These are phyloP conservation scores for Diaporthe vexans DNA, from an alignment of 2,329 filamentous ascomycete species.

Conservation along the genomic window DNA sequence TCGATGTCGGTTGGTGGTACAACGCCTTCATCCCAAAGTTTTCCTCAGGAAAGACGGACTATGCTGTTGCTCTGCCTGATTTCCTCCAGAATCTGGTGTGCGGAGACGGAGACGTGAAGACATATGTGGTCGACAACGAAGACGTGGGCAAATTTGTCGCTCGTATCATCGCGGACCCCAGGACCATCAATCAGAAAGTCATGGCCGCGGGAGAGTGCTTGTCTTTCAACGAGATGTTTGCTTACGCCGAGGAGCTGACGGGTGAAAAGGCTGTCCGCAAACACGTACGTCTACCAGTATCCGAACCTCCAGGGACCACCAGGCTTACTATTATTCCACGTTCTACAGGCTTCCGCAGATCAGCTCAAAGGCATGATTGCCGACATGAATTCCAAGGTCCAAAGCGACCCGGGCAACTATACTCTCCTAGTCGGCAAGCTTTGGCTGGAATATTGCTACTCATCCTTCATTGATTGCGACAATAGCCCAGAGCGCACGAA, in stretches of 20 bases:
- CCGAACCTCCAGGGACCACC: too few relatives aligned
- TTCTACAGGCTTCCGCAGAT: background rate
- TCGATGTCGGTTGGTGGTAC: conserved; percentile 3
- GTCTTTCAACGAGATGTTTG: conserved; percentile 1
- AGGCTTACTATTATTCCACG: background rate
- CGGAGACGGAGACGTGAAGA: background rate
- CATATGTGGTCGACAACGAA: background rate
- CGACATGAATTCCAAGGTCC: background rate
- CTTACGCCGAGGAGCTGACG: background rate
- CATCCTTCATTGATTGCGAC: conserved; percentile 5
- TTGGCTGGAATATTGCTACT: background rate
- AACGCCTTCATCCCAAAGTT: background rate
- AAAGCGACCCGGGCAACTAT: background rate
- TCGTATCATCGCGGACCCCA: conserved; percentile 1
- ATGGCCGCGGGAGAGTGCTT: background rate
- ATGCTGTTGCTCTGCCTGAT: background rate
- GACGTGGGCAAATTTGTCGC: background rate
- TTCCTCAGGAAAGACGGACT: background rate
- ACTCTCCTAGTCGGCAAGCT: background rate
- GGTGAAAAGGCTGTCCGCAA: background rate
- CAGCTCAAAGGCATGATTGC: background rate
- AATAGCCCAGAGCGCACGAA: background rate
- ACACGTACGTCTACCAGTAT: background rate
- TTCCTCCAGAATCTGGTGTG: background rate
- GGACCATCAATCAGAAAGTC: background rate